phyloP scores from a whole-genome alignment of 2,329 filamentous ascomycete genomes.

The Calonectria leucothoes region DNA sequence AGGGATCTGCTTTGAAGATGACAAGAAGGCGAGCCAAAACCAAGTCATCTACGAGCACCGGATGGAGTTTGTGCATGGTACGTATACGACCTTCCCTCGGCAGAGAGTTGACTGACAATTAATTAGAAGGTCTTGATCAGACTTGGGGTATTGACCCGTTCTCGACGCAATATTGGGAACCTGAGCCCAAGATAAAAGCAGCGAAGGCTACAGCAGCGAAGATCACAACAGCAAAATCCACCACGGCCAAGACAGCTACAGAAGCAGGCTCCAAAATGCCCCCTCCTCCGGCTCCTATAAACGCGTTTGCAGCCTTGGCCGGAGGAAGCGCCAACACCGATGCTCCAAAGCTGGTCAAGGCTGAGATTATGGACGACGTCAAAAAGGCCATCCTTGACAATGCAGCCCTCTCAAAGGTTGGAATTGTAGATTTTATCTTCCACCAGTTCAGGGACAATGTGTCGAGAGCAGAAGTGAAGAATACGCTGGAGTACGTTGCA shows the following conservation, averaged over 20 bases:
- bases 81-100: constrained; percentile 42
- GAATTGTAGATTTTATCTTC: constrained; percentile 55
- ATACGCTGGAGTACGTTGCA: constrained; percentile 54
- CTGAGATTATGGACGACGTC: constrained; percentile 54
- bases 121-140: constrained; percentile 58
- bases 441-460: constrained; percentile 51
- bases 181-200: constrained; percentile 49
- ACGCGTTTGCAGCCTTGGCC: constrained; percentile 52
- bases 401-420: constrained; percentile 53
- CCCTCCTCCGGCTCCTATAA: constrained; percentile 47
- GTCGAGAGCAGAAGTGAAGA: constrained; percentile 55
- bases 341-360: constrained; percentile 48
- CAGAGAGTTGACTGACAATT: constrained; percentile 29
- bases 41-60: constrained; percentile 69
- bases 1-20: constrained; percentile 86
- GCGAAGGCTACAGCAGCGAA: constrained; percentile 34
- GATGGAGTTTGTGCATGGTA: constrained; percentile 81
- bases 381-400: constrained; percentile 56
- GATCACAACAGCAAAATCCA: neutral
- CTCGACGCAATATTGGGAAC: constrained; percentile 82
- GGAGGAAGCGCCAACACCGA: constrained; percentile 29
- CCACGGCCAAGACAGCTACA: constrained; percentile 3
- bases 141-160: constrained; percentile 82
- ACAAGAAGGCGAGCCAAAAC: constrained; percentile 57
- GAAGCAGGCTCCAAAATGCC: constrained; percentile 44